Conservation (phyloP, 345 rosid species). For the Euphorbia peplus region DNA sequence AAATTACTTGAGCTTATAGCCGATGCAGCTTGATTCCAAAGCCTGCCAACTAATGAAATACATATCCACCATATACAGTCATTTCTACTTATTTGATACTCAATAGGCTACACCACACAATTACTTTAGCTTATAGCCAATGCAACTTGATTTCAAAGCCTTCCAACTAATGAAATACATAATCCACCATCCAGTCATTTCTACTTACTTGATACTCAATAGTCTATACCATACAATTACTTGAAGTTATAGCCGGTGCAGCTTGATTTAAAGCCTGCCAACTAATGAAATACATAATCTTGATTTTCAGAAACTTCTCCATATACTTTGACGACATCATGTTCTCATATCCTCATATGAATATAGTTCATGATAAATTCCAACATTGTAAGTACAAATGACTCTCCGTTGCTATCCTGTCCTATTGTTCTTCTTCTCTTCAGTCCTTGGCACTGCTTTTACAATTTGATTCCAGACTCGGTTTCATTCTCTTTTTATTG, state of each 20-base stretch:
- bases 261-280: too few relatives aligned
- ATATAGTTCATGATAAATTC: neutral
- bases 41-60: too few relatives aligned
- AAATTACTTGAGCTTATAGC: too few relatives aligned
- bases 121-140: too few relatives aligned
- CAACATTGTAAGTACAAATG: neutral
- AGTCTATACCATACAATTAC: neutral
- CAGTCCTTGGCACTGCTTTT: neutral
- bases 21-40: too few relatives aligned
- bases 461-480: neutral
- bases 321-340: neutral
- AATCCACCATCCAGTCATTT: neutral
- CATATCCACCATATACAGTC: neutral
- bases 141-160: too few relatives aligned
- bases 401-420: neutral
- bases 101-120: neutral
- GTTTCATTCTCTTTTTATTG: neutral
- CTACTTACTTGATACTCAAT: neutral
- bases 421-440: neutral
- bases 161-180: neutral
- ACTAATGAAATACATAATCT: too few relatives aligned
- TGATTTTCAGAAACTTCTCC: neutral
- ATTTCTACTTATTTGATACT: neutral
- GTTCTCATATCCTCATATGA: neutral
- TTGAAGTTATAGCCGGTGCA: too few relatives aligned